Evolutionary conservation across 805 yeast species (phyloP), one percentile per base, ranked within the genome.

Genomic region (Wickerhamiella dianesei): DNA sequence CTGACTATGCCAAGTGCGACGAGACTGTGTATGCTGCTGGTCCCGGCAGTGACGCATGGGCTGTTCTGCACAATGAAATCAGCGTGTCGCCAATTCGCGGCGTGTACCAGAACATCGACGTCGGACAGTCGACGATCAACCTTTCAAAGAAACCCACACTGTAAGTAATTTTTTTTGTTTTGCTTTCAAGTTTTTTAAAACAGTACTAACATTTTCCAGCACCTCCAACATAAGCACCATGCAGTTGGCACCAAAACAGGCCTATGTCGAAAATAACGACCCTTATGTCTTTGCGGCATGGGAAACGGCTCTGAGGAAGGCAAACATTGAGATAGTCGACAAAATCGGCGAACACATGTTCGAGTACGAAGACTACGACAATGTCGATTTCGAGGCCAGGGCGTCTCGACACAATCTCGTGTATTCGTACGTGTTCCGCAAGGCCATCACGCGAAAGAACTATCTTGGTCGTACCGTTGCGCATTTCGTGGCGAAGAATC

Each of bases 361-460:
- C 56, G 95, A 86, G 50, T 87, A 77, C 61, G 88, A 86, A 17
- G 97, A 89, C 46, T 89, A 89, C 61, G 98, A 89, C 60, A 86
- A 82, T 43, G 64, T 87, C 19, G 83, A 88, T 57, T 74, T 87
- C 58, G 96, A 88, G 20, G 43, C 40, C 9, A 50, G 60, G 2
- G 50, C 49, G 39, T 18, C n/a, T 8, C 21, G 39, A 18, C 37
- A 3, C 12, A 50, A 22, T 40, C 48, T 42, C 37, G 51, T 49
- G 16, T 57, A 57, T 40, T 50, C 59, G n/a, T 89, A 85, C 61
- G 76, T 87, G 39, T 89, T 82, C 62, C 71, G 98, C 55, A 92
- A 92, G 60, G 95, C 89, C 0, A 65, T 92, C 47, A 92, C 89
- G 43, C 73, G 98, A 51, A 92, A 92, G 62, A 94, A 92, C 62